Percentiles rank a stretch among this genome's conserved stretches.
Conservation (phyloP, 2,329 filamentous ascomycete genomes). For the Verticillium tricorpus region DNA sequence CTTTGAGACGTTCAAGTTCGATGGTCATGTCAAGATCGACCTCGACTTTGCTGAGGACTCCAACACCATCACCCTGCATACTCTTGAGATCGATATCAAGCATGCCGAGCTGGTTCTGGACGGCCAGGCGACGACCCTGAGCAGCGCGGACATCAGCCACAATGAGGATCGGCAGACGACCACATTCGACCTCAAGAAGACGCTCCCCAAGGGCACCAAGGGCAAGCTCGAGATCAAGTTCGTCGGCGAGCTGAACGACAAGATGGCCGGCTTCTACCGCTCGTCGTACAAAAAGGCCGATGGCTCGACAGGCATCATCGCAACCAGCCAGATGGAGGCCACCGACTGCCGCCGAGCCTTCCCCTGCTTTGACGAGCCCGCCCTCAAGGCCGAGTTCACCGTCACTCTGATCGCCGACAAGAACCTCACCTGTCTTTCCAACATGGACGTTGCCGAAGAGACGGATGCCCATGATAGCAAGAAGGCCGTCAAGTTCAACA, state of each 20-base stretch:
- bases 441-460: constrained; percentile 90
- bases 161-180: constrained; percentile 78
- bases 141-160: constrained; percentile 58
- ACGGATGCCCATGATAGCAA: constrained; percentile 41
- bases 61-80: constrained; percentile 81
- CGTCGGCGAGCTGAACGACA: constrained; percentile 78
- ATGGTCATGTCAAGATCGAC: constrained; percentile 80
- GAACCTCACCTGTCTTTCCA: constrained; percentile 85
- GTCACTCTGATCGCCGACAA: constrained; percentile 89
- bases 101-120: constrained; percentile 38
- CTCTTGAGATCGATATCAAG: constrained; percentile 78
- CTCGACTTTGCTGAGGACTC: constrained; percentile 83
- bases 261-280: constrained; percentile 97
- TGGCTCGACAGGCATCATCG: constrained; percentile 76
- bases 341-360: constrained; percentile 91
- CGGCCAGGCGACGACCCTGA: constrained; percentile 47
- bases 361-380: constrained; percentile 94
- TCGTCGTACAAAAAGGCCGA: constrained; percentile 85
- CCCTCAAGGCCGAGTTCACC: constrained; percentile 88
- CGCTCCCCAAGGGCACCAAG: constrained; percentile 69
- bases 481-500: constrained; percentile 89
- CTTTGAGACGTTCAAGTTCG: constrained; percentile 81
- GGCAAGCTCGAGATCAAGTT: constrained; percentile 61
- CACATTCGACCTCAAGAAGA: constrained; percentile 72
- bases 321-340: constrained; percentile 93